phyloP scores from a whole-genome alignment of 2,329 filamentous ascomycete genomes.

The Emydomyces testavorans region DNA sequence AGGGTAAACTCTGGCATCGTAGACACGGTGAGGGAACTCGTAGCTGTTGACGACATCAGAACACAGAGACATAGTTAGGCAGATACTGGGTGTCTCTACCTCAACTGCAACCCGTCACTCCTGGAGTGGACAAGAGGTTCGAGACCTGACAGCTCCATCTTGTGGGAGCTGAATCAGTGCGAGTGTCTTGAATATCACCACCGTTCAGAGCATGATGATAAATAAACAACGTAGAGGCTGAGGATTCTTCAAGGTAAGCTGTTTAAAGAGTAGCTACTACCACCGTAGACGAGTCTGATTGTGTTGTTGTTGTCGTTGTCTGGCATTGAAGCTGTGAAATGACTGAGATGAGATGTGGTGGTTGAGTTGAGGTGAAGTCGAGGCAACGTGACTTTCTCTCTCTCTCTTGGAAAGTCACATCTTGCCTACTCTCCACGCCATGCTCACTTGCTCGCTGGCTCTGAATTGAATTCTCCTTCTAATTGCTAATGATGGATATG shows the following conservation, averaged over 20 bases:
- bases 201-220: constrained; percentile 2
- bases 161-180: background rate
- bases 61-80: background rate
- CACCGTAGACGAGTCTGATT: background rate
- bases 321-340: background rate
- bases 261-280: too few relatives aligned
- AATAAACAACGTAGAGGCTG: background rate
- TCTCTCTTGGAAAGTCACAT: background rate
- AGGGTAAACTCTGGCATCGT: constrained; percentile 48
- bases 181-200: background rate
- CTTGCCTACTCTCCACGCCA: constrained; percentile 15
- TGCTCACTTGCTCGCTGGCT: constrained; percentile 15
- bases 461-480: constrained; percentile 10
- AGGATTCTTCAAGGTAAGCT: background rate
- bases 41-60: constrained; percentile 37
- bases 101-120: constrained; percentile 34
- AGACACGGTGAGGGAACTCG: constrained; percentile 47
- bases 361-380: background rate
- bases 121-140: constrained; percentile 30
- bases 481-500: constrained; percentile 23
- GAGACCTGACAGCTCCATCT: constrained; percentile 23
- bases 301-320: background rate
- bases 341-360: background rate
- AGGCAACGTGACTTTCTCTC: constrained; percentile 9
- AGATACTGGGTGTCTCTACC: constrained; percentile 21